phyloP scores from a whole-genome alignment of 2,329 filamentous ascomycete genomes.

The Trichoderma guizhouense region DNA sequence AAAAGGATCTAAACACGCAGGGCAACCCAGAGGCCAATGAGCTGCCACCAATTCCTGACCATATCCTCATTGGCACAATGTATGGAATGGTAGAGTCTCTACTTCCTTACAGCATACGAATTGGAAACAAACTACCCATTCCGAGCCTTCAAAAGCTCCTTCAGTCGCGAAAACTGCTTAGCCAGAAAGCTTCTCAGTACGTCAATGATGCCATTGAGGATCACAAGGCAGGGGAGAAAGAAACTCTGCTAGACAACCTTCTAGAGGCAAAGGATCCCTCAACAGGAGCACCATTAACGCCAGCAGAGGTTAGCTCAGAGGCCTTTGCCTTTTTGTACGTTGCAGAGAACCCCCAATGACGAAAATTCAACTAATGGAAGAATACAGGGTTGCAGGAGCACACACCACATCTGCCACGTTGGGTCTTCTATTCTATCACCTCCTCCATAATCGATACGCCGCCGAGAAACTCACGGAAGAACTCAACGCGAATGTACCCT shows the following conservation, averaged over 20 bases:
- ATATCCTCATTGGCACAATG: not conserved
- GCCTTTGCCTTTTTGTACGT: not conserved
- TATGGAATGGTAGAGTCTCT: not conserved
- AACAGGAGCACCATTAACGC: not conserved
- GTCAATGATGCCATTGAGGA: not conserved
- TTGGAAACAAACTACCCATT: not conserved
- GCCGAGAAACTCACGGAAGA: not conserved
- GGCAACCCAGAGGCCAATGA: not conserved
- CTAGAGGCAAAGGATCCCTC: not conserved
- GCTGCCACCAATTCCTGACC: not conserved
- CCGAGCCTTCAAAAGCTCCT: not conserved
- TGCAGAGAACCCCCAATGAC: not conserved
- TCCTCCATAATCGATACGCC: not conserved
- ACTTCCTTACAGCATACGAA: not conserved
- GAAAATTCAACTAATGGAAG: not conserved
- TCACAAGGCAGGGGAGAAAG: not conserved
- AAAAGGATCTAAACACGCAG: not conserved
- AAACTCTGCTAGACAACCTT: not conserved
- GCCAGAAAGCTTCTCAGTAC: not conserved
- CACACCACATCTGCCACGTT: not conserved
- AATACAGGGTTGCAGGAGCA: not conserved
- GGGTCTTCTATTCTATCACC: not conserved
- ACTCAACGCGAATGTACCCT: not conserved
- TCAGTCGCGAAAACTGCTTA: not conserved
- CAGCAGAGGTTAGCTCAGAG: not conserved